Evolutionary conservation across 768 basidiomycete genomes (phyloP), one percentile per base, ranked within the genome.

Genomic region (Naganishia randhawae): DNA sequence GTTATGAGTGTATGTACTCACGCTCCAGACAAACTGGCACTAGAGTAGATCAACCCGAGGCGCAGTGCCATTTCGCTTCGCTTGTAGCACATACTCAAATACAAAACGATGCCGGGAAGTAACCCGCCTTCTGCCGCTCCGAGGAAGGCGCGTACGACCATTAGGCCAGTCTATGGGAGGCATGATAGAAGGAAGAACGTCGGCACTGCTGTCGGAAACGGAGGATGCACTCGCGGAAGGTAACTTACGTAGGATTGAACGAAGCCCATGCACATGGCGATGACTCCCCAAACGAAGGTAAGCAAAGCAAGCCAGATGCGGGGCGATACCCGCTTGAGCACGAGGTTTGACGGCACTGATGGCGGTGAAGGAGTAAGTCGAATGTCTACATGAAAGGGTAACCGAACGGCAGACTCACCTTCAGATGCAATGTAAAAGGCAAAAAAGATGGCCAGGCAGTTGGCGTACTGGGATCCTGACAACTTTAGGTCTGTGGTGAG

Each of bases 261-360:
- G 33, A 74, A 73, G 16, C 75, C 75, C 72, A 74, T 73, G 29
- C 62, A 68, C 73, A 74, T 72, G 14, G 69, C 73, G 68, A 74
- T 73, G 22, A 74, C 65, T 2, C 75, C 74, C 74, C 75, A 76
- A 13, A 71, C 55, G 25, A 54, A 63, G 5, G 73, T 76, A 16
- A 76, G 66, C 10, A 71, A 51, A 16, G 68, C 71, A 13, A 76
- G 65, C 75, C 75, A 76, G 14, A 71, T 63, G 9, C 71, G 61
- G 8, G 69, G 65, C 64, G 72, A 53, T 57, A 42, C 50, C 66
- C 57, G 33, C 67, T 74, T 72, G 6, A 76, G 66, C 31, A 74
- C 29, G 19, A 73, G 67, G 52, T 76, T 76, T 19, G 74, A 72
- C 25, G 55, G 72, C 29, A 70, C 68, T 63, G 22, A 17, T 55